phyloP scores from a whole-genome alignment of 1,284 basidiomycete species.

The Phaffia rhodozyma region DNA sequence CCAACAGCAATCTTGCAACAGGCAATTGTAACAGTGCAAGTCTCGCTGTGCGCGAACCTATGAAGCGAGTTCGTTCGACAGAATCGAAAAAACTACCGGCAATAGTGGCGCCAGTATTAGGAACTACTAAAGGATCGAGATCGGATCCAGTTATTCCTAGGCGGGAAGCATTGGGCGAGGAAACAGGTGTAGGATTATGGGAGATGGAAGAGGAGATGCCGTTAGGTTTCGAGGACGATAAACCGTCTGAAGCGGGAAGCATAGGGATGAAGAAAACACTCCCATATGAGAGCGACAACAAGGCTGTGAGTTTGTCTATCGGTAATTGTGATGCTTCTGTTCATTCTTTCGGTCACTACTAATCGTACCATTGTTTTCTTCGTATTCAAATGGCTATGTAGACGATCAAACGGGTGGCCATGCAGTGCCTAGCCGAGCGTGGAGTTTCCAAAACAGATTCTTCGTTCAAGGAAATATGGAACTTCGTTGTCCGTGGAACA shows the following conservation, averaged over 20 bases:
- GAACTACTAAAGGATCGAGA: neutral
- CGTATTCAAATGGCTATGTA: neutral
- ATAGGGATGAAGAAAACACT: neutral
- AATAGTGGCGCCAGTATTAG: neutral
- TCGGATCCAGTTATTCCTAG: neutral
- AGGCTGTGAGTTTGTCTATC: neutral
- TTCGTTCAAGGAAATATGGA: conserved; percentile 11
- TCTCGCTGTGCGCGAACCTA: neutral
- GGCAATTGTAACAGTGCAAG: neutral
- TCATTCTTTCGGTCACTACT: neutral
- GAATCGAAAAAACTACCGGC: neutral
- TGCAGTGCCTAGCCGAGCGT: neutral
- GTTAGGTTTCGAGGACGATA: neutral
- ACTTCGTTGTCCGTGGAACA: conserved; percentile 5
- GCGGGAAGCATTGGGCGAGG: neutral
- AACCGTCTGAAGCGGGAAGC: neutral
- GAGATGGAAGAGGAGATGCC: conserved; percentile 11
- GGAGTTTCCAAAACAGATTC: conserved; percentile 1
- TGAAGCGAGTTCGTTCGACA: neutral
- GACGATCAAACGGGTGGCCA: conserved; percentile 8
- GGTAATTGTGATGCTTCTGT: no score
- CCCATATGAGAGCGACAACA: neutral
- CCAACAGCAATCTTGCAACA: no score
- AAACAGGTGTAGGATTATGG: neutral
- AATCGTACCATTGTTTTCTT: neutral